Evolutionary conservation across 1,284 basidiomycete species (phyloP).

Genomic region (Sporisorium sorghi): DNA sequence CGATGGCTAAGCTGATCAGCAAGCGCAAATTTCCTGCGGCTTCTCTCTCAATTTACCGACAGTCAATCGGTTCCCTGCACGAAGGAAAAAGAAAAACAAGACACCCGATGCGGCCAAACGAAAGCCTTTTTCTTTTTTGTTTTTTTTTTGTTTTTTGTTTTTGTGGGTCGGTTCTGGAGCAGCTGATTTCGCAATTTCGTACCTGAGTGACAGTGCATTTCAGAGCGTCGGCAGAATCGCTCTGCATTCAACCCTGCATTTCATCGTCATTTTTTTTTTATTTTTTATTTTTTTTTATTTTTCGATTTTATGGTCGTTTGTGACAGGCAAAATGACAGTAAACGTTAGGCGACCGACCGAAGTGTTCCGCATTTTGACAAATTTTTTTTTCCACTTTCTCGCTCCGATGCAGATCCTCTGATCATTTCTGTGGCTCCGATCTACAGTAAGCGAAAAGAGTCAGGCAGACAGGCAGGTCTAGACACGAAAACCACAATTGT

Average conservation of each 20-base stretch:
- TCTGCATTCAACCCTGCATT: conserved; percentile 3
- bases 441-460: too few species aligned
- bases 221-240: too few species aligned
- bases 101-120: conserved; percentile 5
- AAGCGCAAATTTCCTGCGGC: neutral
- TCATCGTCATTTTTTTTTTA: conserved; percentile 5
- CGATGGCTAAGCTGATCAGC: too few species aligned
- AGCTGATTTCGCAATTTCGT: too few species aligned
- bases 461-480: too few species aligned
- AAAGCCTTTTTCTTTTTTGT: neutral
- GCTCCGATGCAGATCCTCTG: conserved; percentile 10
- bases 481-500: neutral
- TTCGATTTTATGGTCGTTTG: too few species aligned
- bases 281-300: too few species aligned
- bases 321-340: neutral
- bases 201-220: conserved; percentile 11
- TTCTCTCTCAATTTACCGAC: neutral
- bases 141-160: too few species aligned
- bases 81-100: neutral
- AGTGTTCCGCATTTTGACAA: conserved; percentile 10
- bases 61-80: neutral
- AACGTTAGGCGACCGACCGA: neutral
- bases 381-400: neutral
- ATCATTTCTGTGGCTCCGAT: too few species aligned
- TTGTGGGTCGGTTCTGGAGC: too few species aligned